These are phyloP conservation scores for Mycena alexandri DNA, from an alignment of 768 basidiomycete genomes.

Conservation along the genomic window DNA sequence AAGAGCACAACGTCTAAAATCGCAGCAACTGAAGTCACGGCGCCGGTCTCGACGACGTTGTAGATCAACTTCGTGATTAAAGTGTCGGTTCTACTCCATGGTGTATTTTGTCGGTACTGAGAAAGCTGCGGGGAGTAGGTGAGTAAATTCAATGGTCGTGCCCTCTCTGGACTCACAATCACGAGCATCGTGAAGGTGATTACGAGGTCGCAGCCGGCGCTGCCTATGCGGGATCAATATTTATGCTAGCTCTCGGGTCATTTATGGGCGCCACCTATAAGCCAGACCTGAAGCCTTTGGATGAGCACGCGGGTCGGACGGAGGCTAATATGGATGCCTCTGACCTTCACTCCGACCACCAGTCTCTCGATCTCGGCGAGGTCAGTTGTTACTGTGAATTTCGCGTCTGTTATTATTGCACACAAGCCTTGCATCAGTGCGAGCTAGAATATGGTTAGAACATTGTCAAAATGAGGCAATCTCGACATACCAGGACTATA, in stretches of 20 bases:
- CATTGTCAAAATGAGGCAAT: too few species aligned
- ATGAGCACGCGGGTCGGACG: too few species aligned
- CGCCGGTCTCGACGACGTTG: constrained; percentile 28
- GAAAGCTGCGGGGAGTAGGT: constrained; percentile 1
- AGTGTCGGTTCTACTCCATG: constrained; percentile 18
- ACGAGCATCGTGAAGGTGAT: not conserved
- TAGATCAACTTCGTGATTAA: constrained; percentile 27
- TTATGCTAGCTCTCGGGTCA: too few species aligned
- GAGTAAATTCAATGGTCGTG: not conserved
- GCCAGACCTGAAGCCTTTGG: constrained; percentile 25
- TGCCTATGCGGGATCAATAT: not conserved
- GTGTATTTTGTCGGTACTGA: constrained; percentile 2
- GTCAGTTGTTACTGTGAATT: constrained; percentile 6
- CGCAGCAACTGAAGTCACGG: constrained; percentile 25
- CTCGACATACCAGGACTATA: not conserved
- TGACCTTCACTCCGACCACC: constrained; percentile 26
- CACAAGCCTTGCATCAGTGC: constrained; percentile 23
- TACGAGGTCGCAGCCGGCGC: constrained; percentile 23
- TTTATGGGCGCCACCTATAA: not conserved
- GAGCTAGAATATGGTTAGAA: constrained; percentile 9
- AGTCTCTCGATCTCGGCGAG: not conserved
- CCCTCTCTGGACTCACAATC: too few species aligned
- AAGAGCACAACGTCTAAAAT: constrained; percentile 21
- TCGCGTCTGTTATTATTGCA: constrained; percentile 16
- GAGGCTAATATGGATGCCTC: too few species aligned